Conservation (phyloP, 208 protist genomes). For the Acanthamoeba lugdunensis region DNA sequence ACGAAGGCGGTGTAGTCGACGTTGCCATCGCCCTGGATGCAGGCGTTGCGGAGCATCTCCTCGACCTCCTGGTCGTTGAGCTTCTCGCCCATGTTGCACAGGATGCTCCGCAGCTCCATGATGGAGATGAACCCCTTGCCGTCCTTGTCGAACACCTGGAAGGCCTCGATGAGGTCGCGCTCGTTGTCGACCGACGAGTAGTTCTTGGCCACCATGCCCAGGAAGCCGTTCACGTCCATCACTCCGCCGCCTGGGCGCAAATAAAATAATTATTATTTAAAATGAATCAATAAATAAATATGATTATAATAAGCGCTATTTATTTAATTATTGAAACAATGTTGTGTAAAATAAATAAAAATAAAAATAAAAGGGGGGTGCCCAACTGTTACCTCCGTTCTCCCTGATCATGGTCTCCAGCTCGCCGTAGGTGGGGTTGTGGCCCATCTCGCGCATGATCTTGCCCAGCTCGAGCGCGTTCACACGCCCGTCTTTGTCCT, state of each 20-base stretch:
- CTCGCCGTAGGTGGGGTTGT: constrained; percentile 81
- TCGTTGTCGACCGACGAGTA: constrained; percentile 84
- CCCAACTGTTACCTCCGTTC: background rate
- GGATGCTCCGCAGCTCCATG: constrained; percentile 89
- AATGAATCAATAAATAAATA: constrained; percentile 96
- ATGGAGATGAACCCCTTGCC: constrained; percentile 85
- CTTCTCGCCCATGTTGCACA: constrained; percentile 91
- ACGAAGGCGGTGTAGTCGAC: constrained; percentile 90
- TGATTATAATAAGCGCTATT: too few species aligned
- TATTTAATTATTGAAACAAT: too few species aligned
- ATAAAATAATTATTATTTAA: too few species aligned
- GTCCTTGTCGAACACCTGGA: constrained; percentile 86
- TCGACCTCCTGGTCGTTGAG: constrained; percentile 90
- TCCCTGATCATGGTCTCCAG: constrained; percentile 95
- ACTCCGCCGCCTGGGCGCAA: background rate
- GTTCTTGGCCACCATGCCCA: constrained; percentile 83
- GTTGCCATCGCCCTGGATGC: constrained; percentile 88
- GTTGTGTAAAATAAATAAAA: too few species aligned
- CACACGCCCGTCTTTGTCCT: constrained; percentile 62
- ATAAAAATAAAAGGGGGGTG: background rate
- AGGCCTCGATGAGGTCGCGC: constrained; percentile 88
- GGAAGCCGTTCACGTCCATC: constrained; percentile 14
- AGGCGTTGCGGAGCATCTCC: constrained; percentile 88
- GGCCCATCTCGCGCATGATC: constrained; percentile 53
- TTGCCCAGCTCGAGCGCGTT: constrained; percentile 57